Evolutionary conservation across 306 rosid genomes (phyloP), one percentile per base, ranked within the genome.

Genomic region (Cucurbita ficifolia): DNA sequence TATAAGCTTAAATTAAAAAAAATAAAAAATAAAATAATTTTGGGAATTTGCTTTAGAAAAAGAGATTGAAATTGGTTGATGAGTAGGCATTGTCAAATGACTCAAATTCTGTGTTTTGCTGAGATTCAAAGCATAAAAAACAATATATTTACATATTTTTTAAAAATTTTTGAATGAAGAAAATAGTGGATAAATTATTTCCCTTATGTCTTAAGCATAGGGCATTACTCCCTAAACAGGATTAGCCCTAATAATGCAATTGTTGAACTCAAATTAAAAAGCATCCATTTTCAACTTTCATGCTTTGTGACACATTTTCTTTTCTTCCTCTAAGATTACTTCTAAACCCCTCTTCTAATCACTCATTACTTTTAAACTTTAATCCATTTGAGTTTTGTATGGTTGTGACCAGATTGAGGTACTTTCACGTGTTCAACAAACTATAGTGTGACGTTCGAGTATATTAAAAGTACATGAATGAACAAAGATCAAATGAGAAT

Each of bases 61-160:
- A 81, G 57, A 79, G 35, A 63, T 63, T 70, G 74, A 74, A 67
- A 84, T 74, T 76, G 81, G 81, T 79, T 56, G 76, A 83, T 76
- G 80, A 82, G 79, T 40, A 40, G 79, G 81, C 81, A 78, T 78
- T 87, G 82, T 85, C 79, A 80, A 78, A 76, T 82, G 72, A 49
- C 79, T 72, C 60, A 5, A 5, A 24, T 70, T 76, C 76, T 64
- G 39, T 67, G 55, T 22, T 45, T 67, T 67, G 71, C 52, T 64
- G 52, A 40, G 71, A 42, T 33, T 65, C 52, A 43, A 65, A 65
- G 10, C 55, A 46, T 40, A 22, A 45, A 68, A 43, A 42, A 1
- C 0, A 8, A 55, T n/a, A 58, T 38, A n/a, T 46, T 9, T 45
- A 17, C 1, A 63, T 7, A 16, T 18, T 39, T 35, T 21, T 7